Evolutionary conservation across 192 early-diverging fungal species (phyloP).

Genomic region (Coemansia javaensis): DNA sequence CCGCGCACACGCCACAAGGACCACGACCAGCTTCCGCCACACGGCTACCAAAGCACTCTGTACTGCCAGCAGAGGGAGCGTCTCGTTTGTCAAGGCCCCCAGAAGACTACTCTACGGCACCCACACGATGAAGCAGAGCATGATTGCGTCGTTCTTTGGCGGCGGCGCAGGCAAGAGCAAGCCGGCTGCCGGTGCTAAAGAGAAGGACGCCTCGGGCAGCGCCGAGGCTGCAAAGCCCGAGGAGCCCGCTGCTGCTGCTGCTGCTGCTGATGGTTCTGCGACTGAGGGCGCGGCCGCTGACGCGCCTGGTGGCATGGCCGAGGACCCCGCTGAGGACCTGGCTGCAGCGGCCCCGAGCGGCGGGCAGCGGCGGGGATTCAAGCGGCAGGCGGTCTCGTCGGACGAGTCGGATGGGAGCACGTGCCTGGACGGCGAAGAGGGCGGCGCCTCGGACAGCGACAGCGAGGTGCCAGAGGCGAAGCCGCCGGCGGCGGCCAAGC

Average conservation of each 20-base stretch:
- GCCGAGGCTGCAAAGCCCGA: too few relatives aligned
- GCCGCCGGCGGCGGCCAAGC: not conserved
- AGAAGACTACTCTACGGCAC: too few relatives aligned
- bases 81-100: too few relatives aligned
- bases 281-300: not conserved
- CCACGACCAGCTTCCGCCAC: too few relatives aligned
- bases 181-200: not conserved
- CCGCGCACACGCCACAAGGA: too few relatives aligned
- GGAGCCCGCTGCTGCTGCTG: not conserved
- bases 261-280: not conserved
- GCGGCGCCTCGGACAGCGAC: not conserved
- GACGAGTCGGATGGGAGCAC: constrained; percentile 7
- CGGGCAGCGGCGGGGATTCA: constrained; percentile 1
- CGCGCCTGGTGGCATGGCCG: too few relatives aligned
- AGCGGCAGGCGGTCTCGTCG: constrained; percentile 13
- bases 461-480: not conserved
- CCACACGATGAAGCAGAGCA: constrained; percentile 29
- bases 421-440: not conserved
- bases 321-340: too few relatives aligned
- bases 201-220: too few relatives aligned
- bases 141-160: constrained; percentile 29
- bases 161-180: constrained; percentile 22
- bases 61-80: too few relatives aligned
- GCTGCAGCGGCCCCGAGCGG: too few relatives aligned
- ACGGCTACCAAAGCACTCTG: too few relatives aligned